A percentile compares a stretch with the other conserved stretches of the same genome.
Conservation (phyloP, 495 filamentous ascomycete species). For the Hyphodiscus hymeniophilus region DNA sequence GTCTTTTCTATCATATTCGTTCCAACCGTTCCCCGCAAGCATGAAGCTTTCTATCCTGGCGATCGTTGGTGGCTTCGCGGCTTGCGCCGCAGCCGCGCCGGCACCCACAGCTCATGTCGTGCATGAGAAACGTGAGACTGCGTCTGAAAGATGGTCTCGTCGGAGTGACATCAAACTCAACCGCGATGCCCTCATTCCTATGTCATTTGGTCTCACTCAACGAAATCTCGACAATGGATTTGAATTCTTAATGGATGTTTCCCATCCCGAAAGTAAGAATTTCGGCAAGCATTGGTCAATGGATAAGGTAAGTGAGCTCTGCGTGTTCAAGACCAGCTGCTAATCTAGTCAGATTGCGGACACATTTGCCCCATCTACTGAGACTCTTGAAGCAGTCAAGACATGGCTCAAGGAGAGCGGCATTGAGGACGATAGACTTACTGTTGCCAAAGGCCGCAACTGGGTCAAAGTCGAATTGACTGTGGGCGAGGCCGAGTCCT, state of each 20-base stretch:
- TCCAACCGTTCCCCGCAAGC: background rate
- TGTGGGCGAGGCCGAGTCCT: slow-evolving; percentile 41
- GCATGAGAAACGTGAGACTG: slow-evolving; percentile 17
- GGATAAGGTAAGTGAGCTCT: slow-evolving; percentile 4
- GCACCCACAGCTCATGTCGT: slow-evolving; percentile 16
- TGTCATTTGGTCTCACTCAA: slow-evolving; percentile 43
- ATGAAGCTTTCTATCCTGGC: slow-evolving; percentile 20
- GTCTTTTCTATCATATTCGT: background rate
- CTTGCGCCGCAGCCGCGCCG: slow-evolving; percentile 11
- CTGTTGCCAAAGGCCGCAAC: slow-evolving; percentile 1
- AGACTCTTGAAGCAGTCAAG: slow-evolving; percentile 8
- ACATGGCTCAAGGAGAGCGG: slow-evolving; percentile 10
- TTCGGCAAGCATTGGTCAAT: slow-evolving; percentile 16
- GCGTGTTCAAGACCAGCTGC: background rate
- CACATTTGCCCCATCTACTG: slow-evolving; percentile 6
- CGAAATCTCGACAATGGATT: slow-evolving; percentile 39
- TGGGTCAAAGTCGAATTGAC: slow-evolving; percentile 34
- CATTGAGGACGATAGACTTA: slow-evolving; percentile 6
- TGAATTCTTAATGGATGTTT: slow-evolving; percentile 42
- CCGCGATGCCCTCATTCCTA: slow-evolving; percentile 25
- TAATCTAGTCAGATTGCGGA: slow-evolving; percentile 6
- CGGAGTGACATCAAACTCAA: slow-evolving; percentile 5
- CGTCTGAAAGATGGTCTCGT: slow-evolving; percentile 12
- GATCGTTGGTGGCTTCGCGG: slow-evolving; percentile 1
- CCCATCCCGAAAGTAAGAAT: slow-evolving; percentile 9